A percentile compares a stretch with the other conserved stretches of the same genome.
These are phyloP conservation scores for Medicago lupulina DNA, from an alignment of 306 rosid genomes.

Conservation along the genomic window DNA sequence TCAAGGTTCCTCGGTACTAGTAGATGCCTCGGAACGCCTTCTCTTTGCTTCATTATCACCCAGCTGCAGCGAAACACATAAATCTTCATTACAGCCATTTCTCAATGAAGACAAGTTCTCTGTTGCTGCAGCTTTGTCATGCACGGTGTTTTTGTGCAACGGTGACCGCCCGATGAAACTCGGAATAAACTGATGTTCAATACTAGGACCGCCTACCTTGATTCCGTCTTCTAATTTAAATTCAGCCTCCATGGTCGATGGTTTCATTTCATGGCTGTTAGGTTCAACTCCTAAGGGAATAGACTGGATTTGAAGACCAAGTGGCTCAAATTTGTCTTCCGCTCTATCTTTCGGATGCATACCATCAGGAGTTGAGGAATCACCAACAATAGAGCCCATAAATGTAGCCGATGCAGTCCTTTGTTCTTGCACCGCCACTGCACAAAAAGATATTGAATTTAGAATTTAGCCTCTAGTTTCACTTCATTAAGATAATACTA, in stretches of 20 bases:
- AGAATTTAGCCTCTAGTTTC: not conserved
- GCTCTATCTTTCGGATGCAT: slow-evolving; percentile 66
- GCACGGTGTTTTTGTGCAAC: slow-evolving; percentile 55
- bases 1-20: slow-evolving; percentile 73
- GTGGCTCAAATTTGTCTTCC: slow-evolving; percentile 82
- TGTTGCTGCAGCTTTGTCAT: slow-evolving; percentile 51
- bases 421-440: slow-evolving; percentile 95
- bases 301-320: slow-evolving; percentile 89
- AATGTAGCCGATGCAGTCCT: slow-evolving; percentile 83
- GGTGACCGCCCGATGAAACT: slow-evolving; percentile 78
- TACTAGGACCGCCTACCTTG: slow-evolving; percentile 64
- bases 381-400: slow-evolving; percentile 84
- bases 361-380: slow-evolving; percentile 83
- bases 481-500: slow-evolving; percentile 13
- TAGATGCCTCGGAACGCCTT: slow-evolving; percentile 81
- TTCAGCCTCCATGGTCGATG: slow-evolving; percentile 61
- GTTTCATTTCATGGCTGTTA: slow-evolving; percentile 57
- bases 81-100: slow-evolving; percentile 73
- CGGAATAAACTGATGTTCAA: slow-evolving; percentile 94
- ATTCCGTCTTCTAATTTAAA: slow-evolving; percentile 77
- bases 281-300: slow-evolving; percentile 73
- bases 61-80: slow-evolving; percentile 81
- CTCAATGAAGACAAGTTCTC: slow-evolving; percentile 80
- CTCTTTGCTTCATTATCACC: slow-evolving; percentile 96
- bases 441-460: slow-evolving; percentile 20